A percentile compares a stretch with the other conserved stretches of the same genome.
phyloP scores from a whole-genome alignment of 495 filamentous ascomycete genomes.

The Glutinoglossum americanum region DNA sequence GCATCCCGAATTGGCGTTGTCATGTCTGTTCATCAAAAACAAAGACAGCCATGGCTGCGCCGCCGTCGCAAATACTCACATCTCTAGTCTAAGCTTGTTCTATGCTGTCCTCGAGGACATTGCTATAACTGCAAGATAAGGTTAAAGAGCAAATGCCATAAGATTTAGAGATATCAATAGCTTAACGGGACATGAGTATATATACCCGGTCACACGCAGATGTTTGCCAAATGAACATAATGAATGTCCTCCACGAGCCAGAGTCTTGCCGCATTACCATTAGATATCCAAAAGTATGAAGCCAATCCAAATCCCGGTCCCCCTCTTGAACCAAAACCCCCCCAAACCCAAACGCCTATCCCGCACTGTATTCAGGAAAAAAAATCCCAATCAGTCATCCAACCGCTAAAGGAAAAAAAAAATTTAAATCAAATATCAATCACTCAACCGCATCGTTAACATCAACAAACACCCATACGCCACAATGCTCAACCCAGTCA shows the following conservation, averaged over 20 bases:
- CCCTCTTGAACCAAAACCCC: not conserved
- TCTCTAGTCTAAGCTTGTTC: not conserved
- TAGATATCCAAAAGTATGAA: not conserved
- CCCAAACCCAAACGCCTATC: not conserved
- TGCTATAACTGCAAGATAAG: no score
- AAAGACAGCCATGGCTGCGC: not conserved
- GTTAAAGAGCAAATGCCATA: no score
- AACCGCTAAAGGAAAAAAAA: not conserved
- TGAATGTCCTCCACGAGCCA: not conserved
- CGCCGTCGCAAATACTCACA: not conserved
- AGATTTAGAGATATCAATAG: no score
- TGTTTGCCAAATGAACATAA: not conserved
- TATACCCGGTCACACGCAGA: not conserved
- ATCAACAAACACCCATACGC: constrained; percentile 17
- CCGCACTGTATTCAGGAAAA: not conserved
- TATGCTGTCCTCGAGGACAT: no score
- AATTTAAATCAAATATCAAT: not conserved
- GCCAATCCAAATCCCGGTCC: not conserved
- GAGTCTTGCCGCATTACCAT: not conserved
- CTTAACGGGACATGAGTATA: not conserved
- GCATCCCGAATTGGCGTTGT: not conserved
- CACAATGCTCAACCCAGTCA: constrained; percentile 6
- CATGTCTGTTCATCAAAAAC: not conserved
- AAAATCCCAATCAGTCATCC: not conserved
- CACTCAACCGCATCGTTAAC: constrained; percentile 16